Evolutionary conservation across 1,284 basidiomycete genomes (phyloP).

Genomic region (Coniophora puteana): DNA sequence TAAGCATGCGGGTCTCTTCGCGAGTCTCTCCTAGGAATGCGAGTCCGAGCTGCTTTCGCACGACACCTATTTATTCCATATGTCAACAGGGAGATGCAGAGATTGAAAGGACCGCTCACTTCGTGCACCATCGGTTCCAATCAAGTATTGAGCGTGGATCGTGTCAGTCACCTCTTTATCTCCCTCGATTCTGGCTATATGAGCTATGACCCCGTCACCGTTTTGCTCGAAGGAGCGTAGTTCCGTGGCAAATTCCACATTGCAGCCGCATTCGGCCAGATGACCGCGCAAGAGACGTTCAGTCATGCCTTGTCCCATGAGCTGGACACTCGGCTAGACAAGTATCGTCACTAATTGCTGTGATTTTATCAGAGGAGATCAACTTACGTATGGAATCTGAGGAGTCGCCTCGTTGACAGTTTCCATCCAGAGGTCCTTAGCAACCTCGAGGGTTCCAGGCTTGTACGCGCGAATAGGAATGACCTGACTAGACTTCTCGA

Average conservation of each 20-base stretch:
- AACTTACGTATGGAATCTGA: conserved; percentile 18
- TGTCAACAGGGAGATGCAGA: background rate
- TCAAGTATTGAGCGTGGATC: conserved; percentile 9
- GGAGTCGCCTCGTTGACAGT: conserved; percentile 15
- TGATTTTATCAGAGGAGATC: background rate
- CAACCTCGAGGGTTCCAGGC: conserved; percentile 15
- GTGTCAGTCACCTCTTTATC: conserved; percentile 9
- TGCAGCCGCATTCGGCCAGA: conserved; percentile 19
- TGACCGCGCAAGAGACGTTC: conserved; percentile 27
- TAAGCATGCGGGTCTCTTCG: conserved; percentile 5
- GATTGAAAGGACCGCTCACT: conserved; percentile 1
- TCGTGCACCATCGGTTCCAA: conserved; percentile 15
- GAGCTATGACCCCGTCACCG: conserved; percentile 10
- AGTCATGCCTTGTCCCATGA: conserved; percentile 21
- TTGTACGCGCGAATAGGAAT: conserved; percentile 18
- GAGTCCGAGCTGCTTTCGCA: conserved; percentile 16
- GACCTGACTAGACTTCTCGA: conserved; percentile 9
- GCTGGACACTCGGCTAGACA: no score
- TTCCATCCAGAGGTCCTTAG: conserved; percentile 14
- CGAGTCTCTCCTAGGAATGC: conserved; percentile 16
- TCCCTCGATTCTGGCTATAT: conserved; percentile 4
- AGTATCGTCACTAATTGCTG: conserved; percentile 3
- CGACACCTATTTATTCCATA: conserved; percentile 2
- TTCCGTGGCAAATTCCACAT: conserved; percentile 27
- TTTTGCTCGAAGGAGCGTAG: conserved; percentile 19